Evolutionary conservation across 2,329 filamentous ascomycete species (phyloP), one percentile per base, ranked within the genome.

Genomic region (Rhinocladiella mackenziei): DNA sequence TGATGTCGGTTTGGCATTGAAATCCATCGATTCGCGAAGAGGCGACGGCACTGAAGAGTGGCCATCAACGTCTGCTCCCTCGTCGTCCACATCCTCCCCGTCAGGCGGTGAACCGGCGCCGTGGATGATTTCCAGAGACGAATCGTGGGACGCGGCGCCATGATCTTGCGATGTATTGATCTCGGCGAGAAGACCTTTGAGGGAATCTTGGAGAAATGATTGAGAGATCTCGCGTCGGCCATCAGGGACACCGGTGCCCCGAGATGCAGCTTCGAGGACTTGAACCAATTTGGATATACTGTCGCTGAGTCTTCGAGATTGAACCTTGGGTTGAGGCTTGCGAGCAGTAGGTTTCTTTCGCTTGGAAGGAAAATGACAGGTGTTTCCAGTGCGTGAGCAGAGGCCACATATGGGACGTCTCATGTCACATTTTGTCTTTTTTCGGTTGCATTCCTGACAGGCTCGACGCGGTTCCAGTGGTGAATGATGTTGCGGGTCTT

Each of bases 361-460:
- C 28, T 48, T 51, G 10, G 39, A 38, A 3, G 48, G 48, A 19
- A 51, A 51, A 11, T n/a, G 42, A 33, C 48, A 51, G 28, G 48
- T 19, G 13, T 46, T 51, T 14, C 48, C 48, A n/a, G 48, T 51
- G 2, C 48, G 36, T 29, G 43, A 34, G 29, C 48, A 51, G 14
- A 51, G 48, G n/a, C 48, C 48, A 26, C 48, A 51, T 3, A 45
- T 37, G 4, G 48, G 48, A 14, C 44, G 43, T 34, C 44, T 30
- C 48, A 51, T 51, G 19, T 51, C 48, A 42, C 48, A 51, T 39
- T 48, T 51, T 5, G 48, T 51, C 39, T 51, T 51, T 31, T 51
- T 51, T 18, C 48, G 48, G 33, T 51, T 51, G 36, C 48, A 51
- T 29, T 48, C 45, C 29, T 48, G 45, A 17, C 45, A 48, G 11